phyloP scores from a whole-genome alignment of 2,329 filamentous ascomycete genomes.

The Xylariales sp. region DNA sequence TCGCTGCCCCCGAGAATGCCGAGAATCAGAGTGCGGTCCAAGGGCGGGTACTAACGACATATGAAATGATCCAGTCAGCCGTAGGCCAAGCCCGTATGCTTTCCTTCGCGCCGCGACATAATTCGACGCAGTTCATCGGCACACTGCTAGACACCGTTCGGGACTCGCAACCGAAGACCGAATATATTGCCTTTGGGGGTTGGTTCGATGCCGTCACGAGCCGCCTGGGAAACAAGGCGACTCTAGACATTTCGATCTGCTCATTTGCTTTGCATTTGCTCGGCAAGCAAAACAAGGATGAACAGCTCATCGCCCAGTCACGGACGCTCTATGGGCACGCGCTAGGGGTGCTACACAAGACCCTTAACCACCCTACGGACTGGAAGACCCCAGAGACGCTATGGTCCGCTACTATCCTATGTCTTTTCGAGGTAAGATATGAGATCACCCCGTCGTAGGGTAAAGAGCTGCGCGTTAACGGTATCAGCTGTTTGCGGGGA shows the following conservation, averaged over 20 bases:
- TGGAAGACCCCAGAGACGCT: conserved; percentile 10
- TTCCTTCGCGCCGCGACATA: background rate
- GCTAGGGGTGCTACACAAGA: conserved; percentile 1
- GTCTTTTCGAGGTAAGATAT: conserved; percentile 6
- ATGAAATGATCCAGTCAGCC: conserved; percentile 2
- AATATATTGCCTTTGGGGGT: background rate
- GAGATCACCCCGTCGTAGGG: background rate
- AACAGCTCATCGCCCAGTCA: conserved; percentile 5
- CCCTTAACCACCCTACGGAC: conserved; percentile 8
- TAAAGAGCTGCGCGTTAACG: background rate
- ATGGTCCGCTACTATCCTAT: background rate
- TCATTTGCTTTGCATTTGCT: conserved; percentile 6
- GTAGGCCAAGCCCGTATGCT: background rate
- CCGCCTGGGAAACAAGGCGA: conserved; percentile 1
- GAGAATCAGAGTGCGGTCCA: background rate
- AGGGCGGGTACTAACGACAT: background rate
- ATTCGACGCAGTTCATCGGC: conserved; percentile 7
- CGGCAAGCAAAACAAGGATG: conserved; percentile 5
- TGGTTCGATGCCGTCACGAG: conserved; percentile 1
- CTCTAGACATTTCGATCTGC: conserved; percentile 5
- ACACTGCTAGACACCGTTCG: conserved; percentile 4
- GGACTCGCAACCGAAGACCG: background rate
- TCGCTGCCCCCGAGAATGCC: background rate
- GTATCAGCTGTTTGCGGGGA: conserved; percentile 8
- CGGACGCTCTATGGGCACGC: conserved; percentile 6